phyloP scores from a whole-genome alignment of 176 grass and related monocot genomes.

The Calamus simplicifolius region DNA sequence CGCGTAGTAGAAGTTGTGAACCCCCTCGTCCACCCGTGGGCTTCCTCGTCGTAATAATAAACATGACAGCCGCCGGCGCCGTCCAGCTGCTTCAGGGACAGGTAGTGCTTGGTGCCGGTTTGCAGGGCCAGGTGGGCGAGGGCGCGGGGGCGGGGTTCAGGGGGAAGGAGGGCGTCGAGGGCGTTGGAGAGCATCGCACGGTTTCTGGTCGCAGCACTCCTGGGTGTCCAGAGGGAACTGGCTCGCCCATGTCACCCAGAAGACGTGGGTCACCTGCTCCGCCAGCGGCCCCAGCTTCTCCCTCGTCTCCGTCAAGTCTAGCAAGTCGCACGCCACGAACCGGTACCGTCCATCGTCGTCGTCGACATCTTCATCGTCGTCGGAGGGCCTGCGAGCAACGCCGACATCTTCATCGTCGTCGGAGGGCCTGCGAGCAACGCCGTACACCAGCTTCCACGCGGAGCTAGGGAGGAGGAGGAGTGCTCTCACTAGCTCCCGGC shows the following conservation, averaged over 20 bases:
- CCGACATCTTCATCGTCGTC: not conserved
- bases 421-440: conserved; percentile 13
- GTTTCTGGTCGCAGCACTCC: conserved; percentile 30
- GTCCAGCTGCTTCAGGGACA: conserved; percentile 11
- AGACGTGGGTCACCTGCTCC: conserved; percentile 23
- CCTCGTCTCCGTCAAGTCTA: conserved; percentile 5
- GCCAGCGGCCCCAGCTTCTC: conserved; percentile 14
- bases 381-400: conserved; percentile 8
- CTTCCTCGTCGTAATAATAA: conserved; percentile 23
- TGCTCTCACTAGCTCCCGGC: conserved; percentile 16
- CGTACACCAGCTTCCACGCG: conserved; percentile 20
- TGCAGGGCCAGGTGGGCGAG: conserved; percentile 21
- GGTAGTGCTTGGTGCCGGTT: conserved; percentile 33
- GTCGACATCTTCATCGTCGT: not conserved
- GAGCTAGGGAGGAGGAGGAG: not conserved
- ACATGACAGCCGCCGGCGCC: not conserved
- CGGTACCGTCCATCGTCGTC: conserved; percentile 1
- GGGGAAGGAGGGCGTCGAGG: conserved; percentile 17
- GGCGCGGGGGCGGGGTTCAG: not conserved
- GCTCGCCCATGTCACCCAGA: conserved; percentile 36
- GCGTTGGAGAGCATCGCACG: conserved; percentile 22
- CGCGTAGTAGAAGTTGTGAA: conserved; percentile 23
- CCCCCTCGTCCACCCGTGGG: not conserved
- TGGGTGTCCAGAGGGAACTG: conserved; percentile 23
- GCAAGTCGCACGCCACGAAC: conserved; percentile 30